phyloP scores from a whole-genome alignment of 495 filamentous ascomycete species.

The Penicillium canescens region DNA sequence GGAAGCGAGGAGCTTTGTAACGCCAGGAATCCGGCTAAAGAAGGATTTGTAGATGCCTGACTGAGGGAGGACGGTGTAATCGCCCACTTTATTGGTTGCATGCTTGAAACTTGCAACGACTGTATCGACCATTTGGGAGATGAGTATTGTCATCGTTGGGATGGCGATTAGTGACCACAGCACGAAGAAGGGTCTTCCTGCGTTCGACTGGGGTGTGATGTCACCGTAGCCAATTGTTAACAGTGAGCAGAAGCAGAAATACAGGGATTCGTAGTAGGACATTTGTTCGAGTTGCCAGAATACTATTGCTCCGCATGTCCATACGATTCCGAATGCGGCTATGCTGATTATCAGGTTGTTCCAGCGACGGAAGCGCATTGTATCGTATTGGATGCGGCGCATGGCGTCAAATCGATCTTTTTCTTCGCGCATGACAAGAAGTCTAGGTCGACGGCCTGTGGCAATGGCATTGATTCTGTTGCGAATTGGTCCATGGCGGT shows the following conservation, averaged over 20 bases:
- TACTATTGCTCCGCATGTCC: conserved; percentile 80
- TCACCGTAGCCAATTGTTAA: conserved; percentile 93
- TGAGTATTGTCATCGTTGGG: conserved; percentile 68
- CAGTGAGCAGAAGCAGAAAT: conserved; percentile 80
- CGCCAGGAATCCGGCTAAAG: conserved; percentile 40
- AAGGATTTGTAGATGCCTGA: conserved; percentile 46
- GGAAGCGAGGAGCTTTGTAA: conserved; percentile 39
- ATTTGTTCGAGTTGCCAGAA: conserved; percentile 61
- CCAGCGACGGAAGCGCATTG: conserved; percentile 66
- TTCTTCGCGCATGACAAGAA: conserved; percentile 47
- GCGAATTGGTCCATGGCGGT: conserved; percentile 21
- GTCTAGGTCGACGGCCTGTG: conserved; percentile 20
- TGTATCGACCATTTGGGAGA: conserved; percentile 64
- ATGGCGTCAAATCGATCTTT: conserved; percentile 78
- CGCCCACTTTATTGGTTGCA: conserved; percentile 52
- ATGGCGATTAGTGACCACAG: conserved; percentile 74
- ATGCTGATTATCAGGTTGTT: conserved; percentile 68
- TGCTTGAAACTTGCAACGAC: conserved; percentile 57
- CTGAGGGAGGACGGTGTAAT: conserved; percentile 59
- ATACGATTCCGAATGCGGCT: conserved; percentile 63
- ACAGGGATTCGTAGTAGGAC: conserved; percentile 74
- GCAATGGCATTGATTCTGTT: conserved; percentile 25
- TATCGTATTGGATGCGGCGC: conserved; percentile 72
- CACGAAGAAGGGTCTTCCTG: conserved; percentile 82
- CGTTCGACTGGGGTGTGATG: conserved; percentile 68